Base-by-base conservation (phyloP, 2,329 filamentous ascomycete species). In the Colletotrichum somersetense region DNA sequence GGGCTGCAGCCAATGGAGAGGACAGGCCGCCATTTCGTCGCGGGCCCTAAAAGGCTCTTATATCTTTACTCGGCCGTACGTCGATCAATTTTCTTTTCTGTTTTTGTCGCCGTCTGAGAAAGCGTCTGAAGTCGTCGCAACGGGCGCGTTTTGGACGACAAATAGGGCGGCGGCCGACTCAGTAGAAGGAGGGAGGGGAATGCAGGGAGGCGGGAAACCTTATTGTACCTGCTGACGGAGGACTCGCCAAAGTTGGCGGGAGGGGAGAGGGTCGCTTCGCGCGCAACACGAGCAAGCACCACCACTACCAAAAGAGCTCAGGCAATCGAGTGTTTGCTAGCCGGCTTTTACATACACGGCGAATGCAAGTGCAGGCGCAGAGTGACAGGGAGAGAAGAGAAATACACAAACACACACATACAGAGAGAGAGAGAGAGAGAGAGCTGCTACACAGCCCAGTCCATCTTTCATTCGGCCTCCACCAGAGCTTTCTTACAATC, bases 1-100 rank as follows among this genome's bases (percentile, higher is more conserved):
- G 26, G n/a, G 30, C 16, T 16, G 48, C n/a, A 62, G 64, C 72
- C 72, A 74, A 74, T 74, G 72, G 63, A 44, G 65, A 35, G 38
- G 23, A n/a, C 48, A 55, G 50, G 46, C 5, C 11, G 16, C 48
- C 16, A 38, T 55, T 68, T 46, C 44, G 48, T 61, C 55, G 63
- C 69, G 59, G 69, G 69, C 69, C 65, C 72, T 68, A 62, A 64
- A 38, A 56, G 38, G 10, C 55, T 53, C 67, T 71, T 33, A 52
- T 67, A 67, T 44, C 55, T 38, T 73, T 72, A 63, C 67, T 72
- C 58, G 56, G 67, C 62, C 67, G 30, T 66, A 42, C 48, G 62
- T 67, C 42, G 58, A 63, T 55, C 50, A 44, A 33, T 8, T 61
- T 62, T 58, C 26, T 40, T 62, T 46, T 46, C 40, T n/a, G 53